phyloP scores from a whole-genome alignment of 306 rosid genomes.

The Mimosa bimucronata region DNA sequence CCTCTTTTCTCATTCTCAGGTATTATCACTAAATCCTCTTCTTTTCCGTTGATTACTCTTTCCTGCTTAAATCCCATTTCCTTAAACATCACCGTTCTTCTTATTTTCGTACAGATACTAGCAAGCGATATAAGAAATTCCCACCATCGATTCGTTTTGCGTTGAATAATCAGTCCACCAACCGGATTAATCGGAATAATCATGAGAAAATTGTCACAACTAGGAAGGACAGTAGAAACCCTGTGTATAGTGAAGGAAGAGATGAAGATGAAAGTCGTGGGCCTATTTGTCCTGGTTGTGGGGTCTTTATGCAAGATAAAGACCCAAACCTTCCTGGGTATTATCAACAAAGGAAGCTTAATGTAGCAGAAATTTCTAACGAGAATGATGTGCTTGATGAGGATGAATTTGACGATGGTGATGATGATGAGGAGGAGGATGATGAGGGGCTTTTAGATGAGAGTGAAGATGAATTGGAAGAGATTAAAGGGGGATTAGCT shows the following conservation, averaged over 20 bases:
- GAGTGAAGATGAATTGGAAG: slow-evolving; percentile 42
- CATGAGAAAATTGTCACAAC: slow-evolving; percentile 34
- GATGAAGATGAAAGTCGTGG: slow-evolving; percentile 83
- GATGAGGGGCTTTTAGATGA: slow-evolving; percentile 39
- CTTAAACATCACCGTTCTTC: slow-evolving; percentile 23
- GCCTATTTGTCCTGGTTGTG: slow-evolving; percentile 92
- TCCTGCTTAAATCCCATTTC: slow-evolving; percentile 14
- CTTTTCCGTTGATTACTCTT: slow-evolving; percentile 6
- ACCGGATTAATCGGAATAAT: slow-evolving; percentile 38
- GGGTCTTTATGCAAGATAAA: slow-evolving; percentile 85
- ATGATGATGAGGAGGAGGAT: slow-evolving; percentile 38
- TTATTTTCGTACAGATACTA: slow-evolving; percentile 39
- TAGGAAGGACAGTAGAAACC: slow-evolving; percentile 46
- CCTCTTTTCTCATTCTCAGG: slow-evolving; percentile 49
- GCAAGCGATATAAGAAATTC: slow-evolving; percentile 36
- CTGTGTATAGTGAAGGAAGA: slow-evolving; percentile 86
- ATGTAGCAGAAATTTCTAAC: slow-evolving; percentile 38
- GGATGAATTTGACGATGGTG: slow-evolving; percentile 27
- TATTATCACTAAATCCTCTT: slow-evolving; percentile 35
- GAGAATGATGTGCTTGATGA: slow-evolving; percentile 45
- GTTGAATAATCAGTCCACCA: slow-evolving; percentile 42
- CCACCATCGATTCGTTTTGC: slow-evolving; percentile 43
- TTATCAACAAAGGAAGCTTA: slow-evolving; percentile 55
- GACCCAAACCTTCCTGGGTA: slow-evolving; percentile 76
- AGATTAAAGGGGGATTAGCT: slow-evolving; percentile 33